phyloP scores from a whole-genome alignment of 148 eudicot genomes.

The Cornus florida region DNA sequence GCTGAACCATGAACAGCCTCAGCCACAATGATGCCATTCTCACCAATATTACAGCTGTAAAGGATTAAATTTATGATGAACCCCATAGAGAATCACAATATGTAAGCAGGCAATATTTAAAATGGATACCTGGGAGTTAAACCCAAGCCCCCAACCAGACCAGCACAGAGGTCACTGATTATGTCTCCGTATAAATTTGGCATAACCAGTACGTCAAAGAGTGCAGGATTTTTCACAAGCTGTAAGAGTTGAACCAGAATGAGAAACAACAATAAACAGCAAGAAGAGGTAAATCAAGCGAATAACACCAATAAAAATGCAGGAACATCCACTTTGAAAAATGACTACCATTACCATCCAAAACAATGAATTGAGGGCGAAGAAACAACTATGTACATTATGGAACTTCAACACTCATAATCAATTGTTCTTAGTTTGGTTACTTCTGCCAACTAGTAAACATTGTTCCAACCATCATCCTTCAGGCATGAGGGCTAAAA shows the following conservation, averaged over 20 bases:
- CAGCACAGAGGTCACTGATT: not conserved
- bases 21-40: not conserved
- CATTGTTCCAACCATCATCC: not conserved
- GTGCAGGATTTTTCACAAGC: not conserved
- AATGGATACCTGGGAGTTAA: not conserved
- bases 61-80: not conserved
- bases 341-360: not conserved
- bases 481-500: not conserved
- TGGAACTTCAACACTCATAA: not conserved
- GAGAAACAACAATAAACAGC: not conserved
- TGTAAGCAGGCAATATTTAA: not conserved
- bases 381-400: not conserved
- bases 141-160: not conserved
- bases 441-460: not conserved
- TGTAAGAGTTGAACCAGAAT: not conserved
- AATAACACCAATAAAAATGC: not conserved
- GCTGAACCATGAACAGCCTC: constrained; percentile 6
- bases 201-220: not conserved
- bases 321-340: not conserved
- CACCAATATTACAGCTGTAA: constrained; percentile 3
- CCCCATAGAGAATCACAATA: not conserved
- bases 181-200: constrained; percentile 1
- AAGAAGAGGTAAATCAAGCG: too few relatives aligned
- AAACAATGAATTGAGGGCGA: not conserved
- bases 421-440: not conserved